Evolutionary conservation across 805 yeast species (phyloP).

Genomic region (Maudiozyma turicensis): DNA sequence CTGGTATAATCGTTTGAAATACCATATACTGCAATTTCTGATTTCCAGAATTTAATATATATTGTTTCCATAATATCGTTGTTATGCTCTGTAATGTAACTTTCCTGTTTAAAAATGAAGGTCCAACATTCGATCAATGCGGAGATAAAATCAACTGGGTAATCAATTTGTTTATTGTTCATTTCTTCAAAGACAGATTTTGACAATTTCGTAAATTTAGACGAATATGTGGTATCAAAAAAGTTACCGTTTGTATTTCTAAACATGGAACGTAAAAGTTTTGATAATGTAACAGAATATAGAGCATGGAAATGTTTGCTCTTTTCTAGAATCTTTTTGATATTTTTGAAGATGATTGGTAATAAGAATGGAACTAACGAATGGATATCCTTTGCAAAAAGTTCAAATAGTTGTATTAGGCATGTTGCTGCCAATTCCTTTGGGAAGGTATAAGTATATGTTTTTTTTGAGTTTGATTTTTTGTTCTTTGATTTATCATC

Average conservation of each 20-base stretch:
- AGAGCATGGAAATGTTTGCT: slow-evolving; percentile 26
- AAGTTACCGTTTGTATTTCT: slow-evolving; percentile 10
- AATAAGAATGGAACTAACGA: slow-evolving; percentile 29
- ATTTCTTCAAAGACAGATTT: slow-evolving; percentile 17
- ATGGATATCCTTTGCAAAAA: slow-evolving; percentile 27
- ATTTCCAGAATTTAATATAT: slow-evolving; percentile 15
- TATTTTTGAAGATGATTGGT: slow-evolving; percentile 23
- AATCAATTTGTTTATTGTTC: slow-evolving; percentile 14
- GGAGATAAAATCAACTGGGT: slow-evolving; percentile 21
- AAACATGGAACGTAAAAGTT: slow-evolving; percentile 15
- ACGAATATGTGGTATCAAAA: slow-evolving; percentile 5
- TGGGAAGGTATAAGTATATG: slow-evolving; percentile 15
- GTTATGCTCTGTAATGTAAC: slow-evolving; percentile 17
- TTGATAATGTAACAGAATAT: slow-evolving; percentile 19
- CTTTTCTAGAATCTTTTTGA: slow-evolving; percentile 28
- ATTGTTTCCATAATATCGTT: slow-evolving; percentile 10
- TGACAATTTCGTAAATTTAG: slow-evolving; percentile 21
- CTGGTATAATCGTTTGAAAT: slow-evolving; percentile 22
- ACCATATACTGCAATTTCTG: slow-evolving; percentile 23
- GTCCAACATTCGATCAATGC: slow-evolving; percentile 21
- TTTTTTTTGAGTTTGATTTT: slow-evolving; percentile 15
- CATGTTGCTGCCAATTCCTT: slow-evolving; percentile 25
- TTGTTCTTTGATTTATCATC: slow-evolving; percentile 7
- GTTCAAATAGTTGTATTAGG: slow-evolving; percentile 25
- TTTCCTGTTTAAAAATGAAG: slow-evolving; percentile 12